phyloP scores from a whole-genome alignment of 139 green algal genomes.

The Ulvella scutata region DNA sequence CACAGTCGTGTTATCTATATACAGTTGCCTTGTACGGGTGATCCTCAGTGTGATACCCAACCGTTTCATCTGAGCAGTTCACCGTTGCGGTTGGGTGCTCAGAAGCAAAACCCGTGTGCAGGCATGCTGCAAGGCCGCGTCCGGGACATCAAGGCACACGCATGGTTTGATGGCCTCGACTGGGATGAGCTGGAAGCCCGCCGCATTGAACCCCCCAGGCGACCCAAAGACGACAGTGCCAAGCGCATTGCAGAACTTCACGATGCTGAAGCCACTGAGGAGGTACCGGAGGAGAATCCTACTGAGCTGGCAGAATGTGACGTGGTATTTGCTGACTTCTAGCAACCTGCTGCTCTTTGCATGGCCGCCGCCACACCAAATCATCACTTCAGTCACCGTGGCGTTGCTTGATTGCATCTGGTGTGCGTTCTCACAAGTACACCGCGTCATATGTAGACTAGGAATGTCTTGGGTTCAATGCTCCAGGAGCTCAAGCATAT shows the following conservation, averaged over 20 bases:
- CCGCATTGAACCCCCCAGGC: slow-evolving; percentile 36
- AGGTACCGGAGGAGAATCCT: slow-evolving; percentile 43
- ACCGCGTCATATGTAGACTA: too few relatives aligned
- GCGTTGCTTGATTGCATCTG: too few relatives aligned
- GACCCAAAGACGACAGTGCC: slow-evolving; percentile 56
- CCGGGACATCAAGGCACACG: slow-evolving; percentile 77
- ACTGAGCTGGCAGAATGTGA: slow-evolving; percentile 70
- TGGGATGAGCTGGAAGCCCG: slow-evolving; percentile 72
- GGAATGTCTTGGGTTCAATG: too few relatives aligned
- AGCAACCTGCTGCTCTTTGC: not conserved
- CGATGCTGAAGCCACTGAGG: slow-evolving; percentile 34
- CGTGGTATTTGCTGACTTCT: slow-evolving; percentile 75
- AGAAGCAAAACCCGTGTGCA: not conserved
- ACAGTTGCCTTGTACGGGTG: too few relatives aligned
- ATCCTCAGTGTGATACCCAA: too few relatives aligned
- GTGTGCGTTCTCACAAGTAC: too few relatives aligned
- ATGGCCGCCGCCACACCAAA: too few relatives aligned
- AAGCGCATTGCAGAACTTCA: slow-evolving; percentile 69
- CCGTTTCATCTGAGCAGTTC: too few relatives aligned
- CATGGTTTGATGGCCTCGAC: slow-evolving; percentile 82
- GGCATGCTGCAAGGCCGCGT: slow-evolving; percentile 60
- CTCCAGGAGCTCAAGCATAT: too few relatives aligned
- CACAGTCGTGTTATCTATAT: too few relatives aligned
- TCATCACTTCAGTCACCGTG: too few relatives aligned
- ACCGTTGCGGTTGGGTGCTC: too few relatives aligned